Conservation (phyloP, 768 basidiomycete genomes). For the Chiua virens region DNA sequence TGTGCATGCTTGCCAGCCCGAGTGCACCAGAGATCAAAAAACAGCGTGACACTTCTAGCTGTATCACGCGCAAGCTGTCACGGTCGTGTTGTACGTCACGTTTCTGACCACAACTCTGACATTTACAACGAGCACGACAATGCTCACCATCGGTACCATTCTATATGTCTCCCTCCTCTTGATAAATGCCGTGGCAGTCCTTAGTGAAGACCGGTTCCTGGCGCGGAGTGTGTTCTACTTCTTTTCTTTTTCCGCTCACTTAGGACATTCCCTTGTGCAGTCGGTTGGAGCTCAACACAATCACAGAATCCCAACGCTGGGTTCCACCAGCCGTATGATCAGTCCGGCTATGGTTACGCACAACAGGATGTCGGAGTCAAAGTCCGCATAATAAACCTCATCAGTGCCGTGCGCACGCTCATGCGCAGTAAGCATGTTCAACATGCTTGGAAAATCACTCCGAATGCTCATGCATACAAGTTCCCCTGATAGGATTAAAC, state of each 20-base stretch:
- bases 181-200: slow-evolving; percentile 91
- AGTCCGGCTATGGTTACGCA: slow-evolving; percentile 54
- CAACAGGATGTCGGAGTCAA: slow-evolving; percentile 73
- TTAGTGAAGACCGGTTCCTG: slow-evolving; percentile 96
- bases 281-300: slow-evolving; percentile 84
- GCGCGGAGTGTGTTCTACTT: slow-evolving; percentile 68
- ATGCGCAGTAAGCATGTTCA: slow-evolving; percentile 83
- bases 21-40: slow-evolving; percentile 12
- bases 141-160: slow-evolving; percentile 67
- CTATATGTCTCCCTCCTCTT: slow-evolving; percentile 86
- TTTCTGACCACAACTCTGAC: background rate
- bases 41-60: slow-evolving; percentile 11
- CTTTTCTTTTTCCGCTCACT: slow-evolving; percentile 9
- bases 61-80: slow-evolving; percentile 21
- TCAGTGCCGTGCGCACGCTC: slow-evolving; percentile 91
- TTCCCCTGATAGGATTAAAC: slow-evolving; percentile 90
- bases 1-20: slow-evolving; percentile 23
- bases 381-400: slow-evolving; percentile 85
- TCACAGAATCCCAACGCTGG: slow-evolving; percentile 53
- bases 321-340: slow-evolving; percentile 70
- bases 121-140: slow-evolving; percentile 28
- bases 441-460: slow-evolving; percentile 10
- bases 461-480: slow-evolving; percentile 43
- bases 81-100: slow-evolving; percentile 18
- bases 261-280: slow-evolving; percentile 41